Evolutionary conservation across 2,329 filamentous ascomycete genomes (phyloP).

Genomic region (Cladosporium sp.): DNA sequence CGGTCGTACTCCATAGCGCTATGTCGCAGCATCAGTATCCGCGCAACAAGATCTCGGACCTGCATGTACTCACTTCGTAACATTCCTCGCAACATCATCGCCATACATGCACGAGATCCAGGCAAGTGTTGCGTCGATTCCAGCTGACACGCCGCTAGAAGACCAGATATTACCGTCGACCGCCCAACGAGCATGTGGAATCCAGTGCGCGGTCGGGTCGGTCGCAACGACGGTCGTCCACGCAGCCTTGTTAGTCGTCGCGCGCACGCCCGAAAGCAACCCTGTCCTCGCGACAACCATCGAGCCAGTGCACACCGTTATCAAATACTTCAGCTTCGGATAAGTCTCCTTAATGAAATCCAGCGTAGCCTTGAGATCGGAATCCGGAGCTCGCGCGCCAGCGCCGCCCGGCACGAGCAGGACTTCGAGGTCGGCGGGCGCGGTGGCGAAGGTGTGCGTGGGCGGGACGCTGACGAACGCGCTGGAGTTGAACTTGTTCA

Average conservation of each 20-base stretch:
- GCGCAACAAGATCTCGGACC: neutral
- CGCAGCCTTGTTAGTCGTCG: conserved; percentile 67
- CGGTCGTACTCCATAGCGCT: conserved; percentile 59
- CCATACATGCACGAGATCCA: conserved; percentile 60
- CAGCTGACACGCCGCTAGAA: conserved; percentile 64
- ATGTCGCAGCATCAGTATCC: neutral
- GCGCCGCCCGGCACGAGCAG: conserved; percentile 67
- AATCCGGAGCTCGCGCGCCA: conserved; percentile 49
- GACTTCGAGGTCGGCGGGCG: conserved; percentile 58
- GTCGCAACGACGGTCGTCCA: conserved; percentile 54
- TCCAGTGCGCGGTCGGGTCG: conserved; percentile 60
- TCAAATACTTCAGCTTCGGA: conserved; percentile 55
- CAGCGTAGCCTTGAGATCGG: conserved; percentile 43
- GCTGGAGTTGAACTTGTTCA: conserved; percentile 27
- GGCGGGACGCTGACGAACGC: conserved; percentile 47
- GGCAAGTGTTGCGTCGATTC: conserved; percentile 63
- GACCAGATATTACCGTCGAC: conserved; percentile 68
- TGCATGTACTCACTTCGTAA: conserved; percentile 45
- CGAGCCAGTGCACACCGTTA: conserved; percentile 69
- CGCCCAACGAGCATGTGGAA: conserved; percentile 64
- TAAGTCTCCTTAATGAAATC: conserved; percentile 44
- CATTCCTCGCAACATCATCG: conserved; percentile 49
- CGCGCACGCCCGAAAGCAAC: conserved; percentile 60
- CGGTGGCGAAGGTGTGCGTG: conserved; percentile 57
- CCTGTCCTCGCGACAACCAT: conserved; percentile 61